Base-by-base conservation (phyloP, 257 asterid species). In the Thymus mandschuricus region DNA sequence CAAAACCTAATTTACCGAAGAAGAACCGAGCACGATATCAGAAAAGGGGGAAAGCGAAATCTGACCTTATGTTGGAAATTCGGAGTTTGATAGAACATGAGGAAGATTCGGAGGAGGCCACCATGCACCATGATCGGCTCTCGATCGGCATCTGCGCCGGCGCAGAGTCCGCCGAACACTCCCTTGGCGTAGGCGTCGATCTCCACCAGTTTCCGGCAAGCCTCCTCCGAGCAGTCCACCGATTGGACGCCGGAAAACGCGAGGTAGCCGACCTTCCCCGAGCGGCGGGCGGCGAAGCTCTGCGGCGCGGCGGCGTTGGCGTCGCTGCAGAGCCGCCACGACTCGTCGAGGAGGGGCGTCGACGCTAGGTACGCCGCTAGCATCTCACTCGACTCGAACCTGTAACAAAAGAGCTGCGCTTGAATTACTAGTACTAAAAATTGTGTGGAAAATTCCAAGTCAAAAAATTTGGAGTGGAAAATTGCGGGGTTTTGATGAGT, bases 321-420 rank as follows among this genome's bases (percentile, higher is more conserved):
- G 10, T 31, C 68, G 73, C 64, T 34, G 81, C 91, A 89, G 46
- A 79, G 77, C 76, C 79, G 80, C 98, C 96, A 92, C 11, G 97
- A 88, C 40, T 88, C 91, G 64, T 80, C 94, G 62, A 92, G 80
- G 44, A 92, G 79, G 2, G 91, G 97, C 60, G 98, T 92, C 0
- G 98, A 92, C 10, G 95, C 95, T 46, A 89, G 81, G 75, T 83
- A 82, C 0, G 91, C 73, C 40, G 96, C 94, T 52, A 92, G 71
- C 88, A 84, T 92, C 72, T 92, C 98, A 74, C 96, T 89, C 2
- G 96, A 81, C 88, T 92, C 97, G 45, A 89, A 92, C 87, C 97
- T 92, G 83, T 4, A 29, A 34, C 52, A 21, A 64, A 0, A 49
- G 9, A 44, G 29, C 1, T 40, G 1, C 2, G 3, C 10, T 6